Base-by-base conservation (phyloP, 2,329 filamentous ascomycete genomes). In the Ophiostoma fasciatum region DNA sequence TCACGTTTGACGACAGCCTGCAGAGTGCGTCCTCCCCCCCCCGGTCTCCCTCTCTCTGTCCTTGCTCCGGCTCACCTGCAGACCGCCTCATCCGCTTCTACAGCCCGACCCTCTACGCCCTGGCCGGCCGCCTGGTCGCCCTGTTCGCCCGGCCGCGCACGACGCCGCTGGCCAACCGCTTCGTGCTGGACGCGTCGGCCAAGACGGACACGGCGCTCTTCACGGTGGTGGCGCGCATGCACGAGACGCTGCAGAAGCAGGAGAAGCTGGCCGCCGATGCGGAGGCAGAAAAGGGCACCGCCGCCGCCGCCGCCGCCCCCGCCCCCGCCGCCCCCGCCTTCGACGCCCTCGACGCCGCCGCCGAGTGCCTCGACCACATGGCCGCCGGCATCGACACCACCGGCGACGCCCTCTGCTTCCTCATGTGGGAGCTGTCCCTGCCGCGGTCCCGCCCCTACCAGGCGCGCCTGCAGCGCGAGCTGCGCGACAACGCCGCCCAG, bases 361-460 rank as follows among this genome's bases (percentile, higher is more conserved):
- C 76, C 15, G 78, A 82, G 52, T 78, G 73, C 46, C 66, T 78
- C 38, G 77, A 82, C 46, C 77, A 82, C 51, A 74, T 82, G 70
- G 73, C 69, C 0, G 77, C 77, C 0, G 78, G 77, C 0, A 79
- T 82, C 41, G 77, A 82, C 46, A 82, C 78, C 1, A 81, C 77
- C 0, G 75, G 76, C 13, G 77, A 82, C 45, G 74, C 64, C 0
- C 58, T 82, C 0, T 80, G 74, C 48, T 81, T 81, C 48, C 59
- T 82, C 11, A 76, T 82, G 70, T 77, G 75, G 66, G 68, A 80
- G 49, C 60, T 82, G 3, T 82, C 77, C 2, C 68, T 71, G 43
- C 70, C 73, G 2, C 53, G 62, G 7, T 74, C 67, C 5, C 46
- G 58, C 1, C 40, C 50, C 3, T 58, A 70, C 33, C 76, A 80